A percentile compares a stretch with the other conserved stretches of the same genome.
Conservation (phyloP, 2,329 filamentous ascomycete species). For the Pseudocercospora fuligena region DNA sequence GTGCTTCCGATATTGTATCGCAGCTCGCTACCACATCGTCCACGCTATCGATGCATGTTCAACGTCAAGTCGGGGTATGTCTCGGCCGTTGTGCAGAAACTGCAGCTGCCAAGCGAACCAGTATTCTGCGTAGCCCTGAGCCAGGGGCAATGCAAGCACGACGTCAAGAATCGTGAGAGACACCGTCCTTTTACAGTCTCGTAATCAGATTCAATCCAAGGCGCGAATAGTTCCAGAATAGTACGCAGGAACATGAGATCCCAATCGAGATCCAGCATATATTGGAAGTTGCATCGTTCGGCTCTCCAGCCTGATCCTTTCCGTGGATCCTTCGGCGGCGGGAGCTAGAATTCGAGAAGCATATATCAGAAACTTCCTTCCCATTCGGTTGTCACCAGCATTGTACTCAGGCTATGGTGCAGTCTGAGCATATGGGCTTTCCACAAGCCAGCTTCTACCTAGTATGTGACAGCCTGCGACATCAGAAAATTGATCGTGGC, state of each 20-base stretch:
- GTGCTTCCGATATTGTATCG: not conserved
- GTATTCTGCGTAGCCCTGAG: not conserved
- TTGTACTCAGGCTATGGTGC: not conserved
- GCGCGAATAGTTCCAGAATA: slow-evolving; percentile 1
- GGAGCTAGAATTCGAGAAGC: not conserved
- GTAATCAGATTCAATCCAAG: not conserved
- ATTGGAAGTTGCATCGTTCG: not conserved
- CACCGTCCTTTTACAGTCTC: not conserved
- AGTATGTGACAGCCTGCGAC: not conserved
- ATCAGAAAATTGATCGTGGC: not conserved
- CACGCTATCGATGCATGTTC: not conserved
- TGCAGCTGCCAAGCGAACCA: slow-evolving; percentile 8
- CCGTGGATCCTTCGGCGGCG: not conserved
- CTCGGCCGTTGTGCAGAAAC: not conserved
- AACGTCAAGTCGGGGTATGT: not conserved
- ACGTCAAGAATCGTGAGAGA: not conserved
- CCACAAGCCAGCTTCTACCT: not conserved
- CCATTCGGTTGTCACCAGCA: not conserved
- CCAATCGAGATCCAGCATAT: not conserved
- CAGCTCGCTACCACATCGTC: slow-evolving; percentile 2
- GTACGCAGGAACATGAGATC: not conserved
- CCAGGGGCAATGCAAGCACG: not conserved
- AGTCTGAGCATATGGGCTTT: not conserved
- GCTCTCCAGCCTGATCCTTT: not conserved
- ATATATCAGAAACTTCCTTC: not conserved